A percentile compares a stretch with the other conserved stretches of the same genome.
phyloP scores from a whole-genome alignment of 148 eudicot species.

The Silene conica region DNA sequence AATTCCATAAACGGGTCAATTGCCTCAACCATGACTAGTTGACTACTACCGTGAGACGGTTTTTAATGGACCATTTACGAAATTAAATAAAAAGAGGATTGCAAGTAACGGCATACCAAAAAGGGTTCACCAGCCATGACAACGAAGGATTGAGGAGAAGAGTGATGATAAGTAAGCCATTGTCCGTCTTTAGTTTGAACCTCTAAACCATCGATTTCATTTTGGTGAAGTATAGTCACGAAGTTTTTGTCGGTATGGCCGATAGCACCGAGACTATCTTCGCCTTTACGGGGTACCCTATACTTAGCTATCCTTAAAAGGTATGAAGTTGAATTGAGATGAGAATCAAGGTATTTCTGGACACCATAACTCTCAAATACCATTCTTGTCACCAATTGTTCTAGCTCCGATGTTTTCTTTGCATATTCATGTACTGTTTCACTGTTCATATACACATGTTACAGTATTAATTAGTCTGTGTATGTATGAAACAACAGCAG shows the following conservation, averaged over 20 bases:
- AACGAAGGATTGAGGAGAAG: slow-evolving; percentile 35
- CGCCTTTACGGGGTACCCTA: slow-evolving; percentile 23
- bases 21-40: too few species aligned
- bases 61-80: too few species aligned
- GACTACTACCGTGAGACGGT: too few species aligned
- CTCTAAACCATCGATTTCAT: slow-evolving; percentile 43
- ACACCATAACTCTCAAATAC: slow-evolving; percentile 47
- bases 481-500: too few species aligned
- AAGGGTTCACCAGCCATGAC: slow-evolving; percentile 56
- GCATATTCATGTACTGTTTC: slow-evolving; percentile 32
- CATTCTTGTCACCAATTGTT: slow-evolving; percentile 37
- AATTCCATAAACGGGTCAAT: too few species aligned
- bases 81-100: too few species aligned
- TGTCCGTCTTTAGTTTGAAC: slow-evolving; percentile 47
- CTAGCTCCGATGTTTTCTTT: slow-evolving; percentile 36
- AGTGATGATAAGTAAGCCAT: slow-evolving; percentile 39
- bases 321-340: slow-evolving; percentile 33
- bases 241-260: slow-evolving; percentile 54
- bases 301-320: slow-evolving; percentile 42
- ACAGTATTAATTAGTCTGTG: too few species aligned
- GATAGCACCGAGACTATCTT: slow-evolving; percentile 28
- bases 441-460: slow-evolving; percentile 20
- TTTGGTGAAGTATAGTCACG: slow-evolving; percentile 42
- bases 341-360: slow-evolving; percentile 33
- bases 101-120: slow-evolving; percentile 26